Evolutionary conservation across 257 asterid genomes (phyloP), one percentile per base, ranked within the genome.

Genomic region (Anisodus acutangulus): DNA sequence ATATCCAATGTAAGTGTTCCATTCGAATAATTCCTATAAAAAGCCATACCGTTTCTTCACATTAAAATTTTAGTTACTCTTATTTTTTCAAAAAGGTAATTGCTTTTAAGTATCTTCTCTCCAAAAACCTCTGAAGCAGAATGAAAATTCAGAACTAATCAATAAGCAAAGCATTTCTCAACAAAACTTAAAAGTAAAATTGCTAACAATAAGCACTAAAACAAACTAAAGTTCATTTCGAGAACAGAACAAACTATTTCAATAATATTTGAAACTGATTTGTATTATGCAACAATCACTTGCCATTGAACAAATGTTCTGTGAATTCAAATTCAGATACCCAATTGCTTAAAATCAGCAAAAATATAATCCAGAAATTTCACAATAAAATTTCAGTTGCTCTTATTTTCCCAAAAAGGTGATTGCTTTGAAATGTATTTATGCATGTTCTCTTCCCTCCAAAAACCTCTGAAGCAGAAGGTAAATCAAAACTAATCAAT

Each of bases 11-110:
- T 89, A 47, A 85, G 88, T 31, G 89, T 85, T 88, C 86, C 93
- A 70, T 86, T 89, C 0, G 92, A 78, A 74, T 87, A 91, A 66
- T 92, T 93, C 88, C 94, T 89, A 66, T 83, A 86, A 57, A 88
- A 90, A 6, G 95, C 94, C 97, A 96, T 92, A 84, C 79, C 66
- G 83, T 84, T 81, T 69, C 26, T 89, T 84, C 66, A 82, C 98
- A 91, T 91, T 67, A 53, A 87, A 66, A 62, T 59, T 37, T 41
- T 15, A 16, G 43, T 82, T 72, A 12, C 85, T 41, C 78, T 62
- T 37, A 47, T 4, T 13, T 67, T 8, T 6, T 78, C 37, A 22
- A 47, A 26, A 79, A 79, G 47, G 86, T 84, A 91, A 85, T 58
- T 70, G 45, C 85, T 86, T 45, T 9, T 9, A 85, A 86, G 51